A percentile compares a stretch with the other conserved stretches of the same genome.
Evolutionary conservation across 2,329 filamentous ascomycete species (phyloP).

Genomic region (Penicillium sp.): DNA sequence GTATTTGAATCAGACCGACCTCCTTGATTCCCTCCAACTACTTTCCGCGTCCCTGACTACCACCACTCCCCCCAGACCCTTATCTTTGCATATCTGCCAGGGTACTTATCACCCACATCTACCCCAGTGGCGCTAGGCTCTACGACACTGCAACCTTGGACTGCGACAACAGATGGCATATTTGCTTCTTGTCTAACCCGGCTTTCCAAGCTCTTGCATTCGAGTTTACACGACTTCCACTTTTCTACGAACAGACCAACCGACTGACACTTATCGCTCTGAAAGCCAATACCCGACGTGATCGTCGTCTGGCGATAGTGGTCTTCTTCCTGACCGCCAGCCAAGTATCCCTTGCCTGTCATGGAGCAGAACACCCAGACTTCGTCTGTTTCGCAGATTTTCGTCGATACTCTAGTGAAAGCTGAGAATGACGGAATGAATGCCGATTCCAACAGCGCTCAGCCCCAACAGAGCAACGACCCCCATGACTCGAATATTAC

Average conservation of each 20-base stretch:
- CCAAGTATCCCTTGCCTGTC: too few relatives aligned
- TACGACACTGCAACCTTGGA: slow-evolving; percentile 1
- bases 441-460: slow-evolving; percentile 21
- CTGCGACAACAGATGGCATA: background rate
- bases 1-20: slow-evolving; percentile 1
- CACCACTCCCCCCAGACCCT: background rate
- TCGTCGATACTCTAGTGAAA: background rate
- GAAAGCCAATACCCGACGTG: background rate
- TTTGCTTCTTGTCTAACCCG: background rate
- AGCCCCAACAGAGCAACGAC: slow-evolving; percentile 21
- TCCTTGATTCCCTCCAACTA: background rate
- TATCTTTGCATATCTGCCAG: slow-evolving; percentile 2
- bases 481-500: slow-evolving; percentile 23
- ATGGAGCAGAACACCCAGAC: slow-evolving; percentile 1
- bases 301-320: background rate
- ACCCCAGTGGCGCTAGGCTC: background rate
- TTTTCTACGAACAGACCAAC: background rate
- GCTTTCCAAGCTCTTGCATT: background rate
- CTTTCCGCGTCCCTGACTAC: background rate
- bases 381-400: background rate
- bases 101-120: slow-evolving; percentile 8
- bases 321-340: background rate
- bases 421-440: slow-evolving; percentile 3
- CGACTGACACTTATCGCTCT: background rate
- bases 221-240: background rate